These are phyloP conservation scores for Rhynchospora breviuscula DNA, from an alignment of 176 grass and related monocot genomes.

Conservation along the genomic window DNA sequence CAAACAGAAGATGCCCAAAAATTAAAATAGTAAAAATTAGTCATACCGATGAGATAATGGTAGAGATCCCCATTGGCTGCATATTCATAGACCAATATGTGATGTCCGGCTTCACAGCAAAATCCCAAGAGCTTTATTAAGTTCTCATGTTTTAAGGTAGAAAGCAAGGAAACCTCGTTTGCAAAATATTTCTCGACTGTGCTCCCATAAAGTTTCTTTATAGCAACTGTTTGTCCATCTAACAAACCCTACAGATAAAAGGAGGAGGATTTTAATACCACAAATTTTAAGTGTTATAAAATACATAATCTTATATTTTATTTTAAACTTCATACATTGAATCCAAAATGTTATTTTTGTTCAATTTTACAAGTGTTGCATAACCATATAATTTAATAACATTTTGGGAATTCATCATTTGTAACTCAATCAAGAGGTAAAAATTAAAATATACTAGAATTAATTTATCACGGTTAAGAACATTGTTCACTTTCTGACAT, in stretches of 20 bases:
- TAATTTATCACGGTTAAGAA: no score
- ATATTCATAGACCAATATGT: conserved; percentile 15
- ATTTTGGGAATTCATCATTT: no score
- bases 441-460: no score
- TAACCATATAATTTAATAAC: no score
- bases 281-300: no score
- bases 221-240: neutral
- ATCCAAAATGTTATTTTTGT: no score
- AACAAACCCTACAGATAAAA: neutral
- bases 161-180: neutral
- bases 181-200: neutral
- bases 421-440: no score
- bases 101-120: conserved; percentile 8
- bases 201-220: neutral
- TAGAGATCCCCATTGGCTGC: neutral
- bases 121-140: conserved; percentile 6
- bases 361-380: no score
- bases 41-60: neutral
- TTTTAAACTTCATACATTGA: no score
- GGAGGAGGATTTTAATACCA: no score
- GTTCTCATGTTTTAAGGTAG: neutral
- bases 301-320: no score
- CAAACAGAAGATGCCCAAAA: neutral
- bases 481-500: no score
- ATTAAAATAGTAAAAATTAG: neutral